Base-by-base conservation (phyloP, 768 basidiomycete genomes). In the Hygrophorus russula region DNA sequence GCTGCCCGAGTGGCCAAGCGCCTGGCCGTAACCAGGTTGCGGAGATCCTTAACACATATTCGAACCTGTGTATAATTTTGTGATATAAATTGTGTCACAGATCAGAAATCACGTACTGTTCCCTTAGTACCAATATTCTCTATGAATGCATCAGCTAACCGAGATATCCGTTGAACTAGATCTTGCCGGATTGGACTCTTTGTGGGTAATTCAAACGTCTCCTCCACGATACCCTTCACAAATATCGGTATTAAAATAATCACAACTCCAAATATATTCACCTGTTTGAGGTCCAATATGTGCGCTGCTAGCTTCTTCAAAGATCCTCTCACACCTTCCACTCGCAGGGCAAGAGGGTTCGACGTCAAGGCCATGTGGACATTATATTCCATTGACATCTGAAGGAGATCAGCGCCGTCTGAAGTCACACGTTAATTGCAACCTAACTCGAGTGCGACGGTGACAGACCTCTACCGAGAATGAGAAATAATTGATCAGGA, bases 331-430 rank as follows among this genome's bases (percentile, higher is more conserved):
- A 75, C 47, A 9, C 84, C 84, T 58, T 78, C 71, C 1, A 77
- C 71, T 33, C 67, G 69, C 18, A 88, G 57, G 27, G 71, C 64
- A 31, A 83, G 65, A 13, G 85, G 81, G 27, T 70, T 62, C 2
- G 65, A 54, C 8, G 65, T 62, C 43, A 85, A 68, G 6, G 79
- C 73, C 30, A 86, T 66, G 44, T 77, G 77, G 27, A 82, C 73
- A 32, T 75, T 71, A 47, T 75, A 79, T 39, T 66, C 67, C 48
- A 61, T 65, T n/a, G 82, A 78, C 39, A 85, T 47, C 17, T 70
- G 64, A 45, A 80, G 57, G 27, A 83, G 63, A 52, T 85, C 69
- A 32, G 65, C 59, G 29, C 84, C 84, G 56, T 86, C 85, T 86
- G 46, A 17, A 36, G 32, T 5, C 39, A 53, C 45, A 31, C n/a